phyloP scores from a whole-genome alignment of 202 grass and related monocot species.

The Zoysia matrella region DNA sequence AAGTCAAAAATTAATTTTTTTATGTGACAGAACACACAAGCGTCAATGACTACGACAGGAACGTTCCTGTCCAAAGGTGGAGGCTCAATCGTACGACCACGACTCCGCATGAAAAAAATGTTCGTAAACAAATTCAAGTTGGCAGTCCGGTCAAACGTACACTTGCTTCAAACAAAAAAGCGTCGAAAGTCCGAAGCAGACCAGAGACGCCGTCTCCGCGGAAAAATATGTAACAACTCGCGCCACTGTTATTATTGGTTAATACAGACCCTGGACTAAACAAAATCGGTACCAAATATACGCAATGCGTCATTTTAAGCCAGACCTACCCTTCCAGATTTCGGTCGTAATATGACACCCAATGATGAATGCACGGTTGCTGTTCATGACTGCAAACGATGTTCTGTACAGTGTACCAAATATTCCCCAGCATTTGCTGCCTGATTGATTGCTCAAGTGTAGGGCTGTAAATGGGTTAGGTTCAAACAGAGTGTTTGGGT shows the following conservation, averaged over 20 bases:
- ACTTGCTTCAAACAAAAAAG: background rate
- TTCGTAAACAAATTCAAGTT: background rate
- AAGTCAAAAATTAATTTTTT: too few species aligned
- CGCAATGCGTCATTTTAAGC: background rate
- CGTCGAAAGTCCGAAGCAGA: background rate
- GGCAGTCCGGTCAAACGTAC: background rate
- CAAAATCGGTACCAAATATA: background rate
- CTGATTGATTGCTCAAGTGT: background rate
- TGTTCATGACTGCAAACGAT: background rate
- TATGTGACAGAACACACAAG: too few species aligned
- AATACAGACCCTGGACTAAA: background rate
- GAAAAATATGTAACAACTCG: background rate
- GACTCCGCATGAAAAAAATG: background rate
- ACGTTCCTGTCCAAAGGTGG: background rate
- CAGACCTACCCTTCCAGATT: background rate
- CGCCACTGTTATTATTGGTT: background rate
- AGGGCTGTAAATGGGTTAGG: too few species aligned
- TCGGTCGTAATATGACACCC: background rate
- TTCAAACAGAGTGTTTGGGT: too few species aligned
- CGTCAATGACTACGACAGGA: background rate
- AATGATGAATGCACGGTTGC: conserved; percentile 33
- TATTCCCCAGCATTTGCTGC: conserved; percentile 28
- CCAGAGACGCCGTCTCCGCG: background rate
- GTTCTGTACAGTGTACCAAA: conserved; percentile 5
- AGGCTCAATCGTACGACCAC: background rate